Base-by-base conservation (phyloP, 129 eudicot genomes). In the Ambrosia artemisiifolia region DNA sequence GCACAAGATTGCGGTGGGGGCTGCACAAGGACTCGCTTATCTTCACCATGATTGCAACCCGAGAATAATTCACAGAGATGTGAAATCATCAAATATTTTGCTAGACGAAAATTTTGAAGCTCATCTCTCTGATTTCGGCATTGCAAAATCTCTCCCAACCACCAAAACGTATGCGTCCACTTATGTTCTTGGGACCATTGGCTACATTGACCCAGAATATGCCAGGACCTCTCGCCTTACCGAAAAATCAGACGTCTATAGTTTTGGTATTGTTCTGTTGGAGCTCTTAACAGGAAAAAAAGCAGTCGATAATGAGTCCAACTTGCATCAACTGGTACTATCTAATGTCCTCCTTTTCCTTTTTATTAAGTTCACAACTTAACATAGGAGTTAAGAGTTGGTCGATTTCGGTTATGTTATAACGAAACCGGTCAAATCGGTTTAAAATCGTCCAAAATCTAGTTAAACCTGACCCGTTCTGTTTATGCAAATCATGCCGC, bases 21-120 rank as follows among this genome's bases (percentile, higher is more conserved):
- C 97, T 69, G 96, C 97, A 18, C 91, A 88, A 71, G 97, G 97
- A 70, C 85, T 92, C 3, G 89, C 97, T 9, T 92, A 92, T 75
- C 97, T 92, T 57, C 97, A 92, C 74, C 96, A 92, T 64, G 97
- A 92, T 59, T 92, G 97, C 78, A 80, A 74, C 77, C 97, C 96
- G 0, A 83, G 85, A 76, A 89, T 92, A 51, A 81, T 92, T 43
- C 97, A 92, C 64, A 77, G 97, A 72, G 97, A 92, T 73, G 91
- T 92, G 28, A 92, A 92, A 68, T 92, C 97, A 2, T 92, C 97
- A 0, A 92, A 92, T 53, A 92, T 92, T 28, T 69, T 92, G 47
- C 80, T 92, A 48, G 97, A 92, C 38, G 91, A 92, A 71, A 83
- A 88, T 64, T 92, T 88, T 44, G 97, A 86, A 78, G 91, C 96